Base-by-base conservation (phyloP, 2,329 filamentous ascomycete genomes). In the Byssoonygena ceratinophila region DNA sequence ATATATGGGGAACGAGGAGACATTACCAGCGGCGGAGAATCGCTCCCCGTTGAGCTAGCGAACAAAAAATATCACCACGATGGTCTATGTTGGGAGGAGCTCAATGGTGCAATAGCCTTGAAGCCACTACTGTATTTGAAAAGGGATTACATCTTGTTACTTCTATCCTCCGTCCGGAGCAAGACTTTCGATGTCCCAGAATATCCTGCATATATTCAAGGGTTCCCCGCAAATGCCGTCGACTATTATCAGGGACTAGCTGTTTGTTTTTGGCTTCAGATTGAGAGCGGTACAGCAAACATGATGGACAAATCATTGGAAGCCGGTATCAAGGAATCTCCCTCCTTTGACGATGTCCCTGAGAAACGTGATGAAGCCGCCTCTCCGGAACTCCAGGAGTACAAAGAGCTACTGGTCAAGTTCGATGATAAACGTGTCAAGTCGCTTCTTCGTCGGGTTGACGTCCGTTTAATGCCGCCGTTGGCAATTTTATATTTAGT, bases 401-500 rank as follows among this genome's bases (percentile, higher is more conserved):
- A 51, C 48, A 14, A 43, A 18, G 51, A 53, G 14, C 31, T 48
- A n/a, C 14, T 7, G n/a, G 46, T 20, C 9, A 48, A 37, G n/a
- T 48, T 25, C n/a, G 46, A 39, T 25, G 46, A 46, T 4, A 32
- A 5, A n/a, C 41, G 43, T 8, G 43, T 45, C 43, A 53, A 53
- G 16, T 22, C 25, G 45, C 44, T 49, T 20, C 37, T 53, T 23
- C 46, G 51, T 9, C 43, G 46, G 5, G 27, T 55, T 4, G 54
- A 55, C 20, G 4, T 51, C 14, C 29, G 46, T n/a, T 25, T 47
- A n/a, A 40, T 55, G 25, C 54, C 51, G 8, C 37, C 23, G 6
- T 34, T 55, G 4, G 40, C 45, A 9, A 14, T 50, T 5, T 39
- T 53, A 25, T 54, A 54, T 51, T 32, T 54, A 18, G 25, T 54